Evolutionary conservation across 139 green algal genomes (phyloP).

Genomic region (Tetratostichococcus sp.): DNA sequence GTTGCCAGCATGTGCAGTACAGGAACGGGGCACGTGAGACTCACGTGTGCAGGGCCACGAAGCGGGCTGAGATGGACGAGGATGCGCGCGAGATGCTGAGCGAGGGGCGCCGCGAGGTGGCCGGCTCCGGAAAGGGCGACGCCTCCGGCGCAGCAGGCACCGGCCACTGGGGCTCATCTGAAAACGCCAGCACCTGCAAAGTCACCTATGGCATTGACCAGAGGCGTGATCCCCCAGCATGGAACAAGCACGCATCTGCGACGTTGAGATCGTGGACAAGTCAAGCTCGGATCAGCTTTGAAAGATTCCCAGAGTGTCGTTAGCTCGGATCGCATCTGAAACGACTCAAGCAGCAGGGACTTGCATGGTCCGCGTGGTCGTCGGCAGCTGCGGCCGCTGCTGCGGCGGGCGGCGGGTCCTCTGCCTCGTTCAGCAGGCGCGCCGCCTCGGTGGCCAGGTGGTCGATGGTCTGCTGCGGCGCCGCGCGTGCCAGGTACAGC

Average conservation of each 20-base stretch:
- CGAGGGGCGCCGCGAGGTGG: background rate
- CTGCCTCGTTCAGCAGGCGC: slow-evolving; percentile 34
- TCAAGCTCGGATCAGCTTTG: too few relatives aligned
- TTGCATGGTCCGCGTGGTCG: too few relatives aligned
- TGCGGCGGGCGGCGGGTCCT: slow-evolving; percentile 4
- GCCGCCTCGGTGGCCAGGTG: slow-evolving; percentile 70
- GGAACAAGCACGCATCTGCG: too few relatives aligned
- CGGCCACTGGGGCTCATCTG: background rate
- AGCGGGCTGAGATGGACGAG: background rate
- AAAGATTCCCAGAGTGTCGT: too few relatives aligned
- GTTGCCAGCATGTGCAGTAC: too few relatives aligned
- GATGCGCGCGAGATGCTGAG: background rate
- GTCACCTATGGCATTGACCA: too few relatives aligned
- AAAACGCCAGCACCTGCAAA: slow-evolving; percentile 34
- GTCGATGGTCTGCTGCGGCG: slow-evolving; percentile 79
- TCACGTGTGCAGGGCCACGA: background rate
- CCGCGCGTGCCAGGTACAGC: slow-evolving; percentile 77
- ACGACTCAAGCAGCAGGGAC: too few relatives aligned
- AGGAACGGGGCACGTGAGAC: too few relatives aligned
- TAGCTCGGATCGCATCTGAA: too few relatives aligned
- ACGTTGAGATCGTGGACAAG: too few relatives aligned
- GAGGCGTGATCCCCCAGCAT: too few relatives aligned
- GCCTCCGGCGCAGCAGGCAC: background rate
- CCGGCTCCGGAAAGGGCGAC: background rate
- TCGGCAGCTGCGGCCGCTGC: background rate